Evolutionary conservation across 2,329 filamentous ascomycete species (phyloP).

Genomic region (Coniochaeta ligniaria): DNA sequence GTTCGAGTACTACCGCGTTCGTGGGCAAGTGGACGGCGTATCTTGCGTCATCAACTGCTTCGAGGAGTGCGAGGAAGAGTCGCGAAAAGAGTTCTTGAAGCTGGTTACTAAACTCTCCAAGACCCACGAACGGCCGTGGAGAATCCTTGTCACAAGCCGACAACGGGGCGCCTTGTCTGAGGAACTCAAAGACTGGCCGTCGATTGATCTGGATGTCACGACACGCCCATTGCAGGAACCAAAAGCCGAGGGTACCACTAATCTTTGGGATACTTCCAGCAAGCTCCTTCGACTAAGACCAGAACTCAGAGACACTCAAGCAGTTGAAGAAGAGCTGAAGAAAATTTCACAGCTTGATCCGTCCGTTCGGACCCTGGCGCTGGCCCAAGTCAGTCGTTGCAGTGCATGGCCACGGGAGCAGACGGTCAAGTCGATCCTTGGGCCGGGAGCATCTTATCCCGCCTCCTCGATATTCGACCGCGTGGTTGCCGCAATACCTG

Average conservation of each 20-base stretch:
- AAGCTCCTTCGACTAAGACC: background rate
- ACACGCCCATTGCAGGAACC: background rate
- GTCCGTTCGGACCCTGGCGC: background rate
- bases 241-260: background rate
- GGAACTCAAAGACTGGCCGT: constrained; percentile 1
- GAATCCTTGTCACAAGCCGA: background rate
- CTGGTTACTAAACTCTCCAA: background rate
- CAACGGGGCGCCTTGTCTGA: background rate
- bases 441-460: background rate
- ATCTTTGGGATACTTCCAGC: background rate
- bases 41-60: constrained; percentile 1
- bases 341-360: background rate
- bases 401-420: background rate
- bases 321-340: background rate
- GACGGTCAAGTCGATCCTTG: background rate
- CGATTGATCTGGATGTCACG: background rate
- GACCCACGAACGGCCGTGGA: background rate
- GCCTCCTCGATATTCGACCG: background rate
- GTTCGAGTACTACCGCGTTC: constrained; percentile 1
- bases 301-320: background rate
- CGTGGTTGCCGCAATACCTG: background rate
- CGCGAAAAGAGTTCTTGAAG: background rate
- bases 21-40: background rate
- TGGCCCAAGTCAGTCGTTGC: background rate
- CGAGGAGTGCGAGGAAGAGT: background rate